These are phyloP conservation scores for Aspergillus carbonarius DNA, from an alignment of 2,329 filamentous ascomycete species.

Conservation along the genomic window DNA sequence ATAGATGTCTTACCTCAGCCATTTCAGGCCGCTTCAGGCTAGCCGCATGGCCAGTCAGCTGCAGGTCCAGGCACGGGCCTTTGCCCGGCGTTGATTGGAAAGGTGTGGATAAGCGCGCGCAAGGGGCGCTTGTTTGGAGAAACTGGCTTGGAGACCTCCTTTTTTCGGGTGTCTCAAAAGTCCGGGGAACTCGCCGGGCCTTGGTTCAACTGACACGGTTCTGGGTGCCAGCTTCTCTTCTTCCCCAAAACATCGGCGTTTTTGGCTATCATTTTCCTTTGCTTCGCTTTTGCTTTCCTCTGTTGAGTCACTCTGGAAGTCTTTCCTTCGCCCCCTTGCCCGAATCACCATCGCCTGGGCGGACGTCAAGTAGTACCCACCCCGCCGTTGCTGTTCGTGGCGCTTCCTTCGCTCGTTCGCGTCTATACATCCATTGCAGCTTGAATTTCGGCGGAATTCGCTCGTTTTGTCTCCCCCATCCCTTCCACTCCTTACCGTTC, in stretches of 20 bases:
- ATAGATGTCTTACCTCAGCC: background rate
- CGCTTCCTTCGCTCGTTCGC: conserved; percentile 15
- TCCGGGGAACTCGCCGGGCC: conserved; percentile 27
- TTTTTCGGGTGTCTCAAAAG: conserved; percentile 28
- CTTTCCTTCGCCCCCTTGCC: conserved; percentile 25
- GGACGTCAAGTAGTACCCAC: conserved; percentile 8
- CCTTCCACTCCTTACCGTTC: conserved; percentile 2
- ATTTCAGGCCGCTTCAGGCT: background rate
- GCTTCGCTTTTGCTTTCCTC: conserved; percentile 13
- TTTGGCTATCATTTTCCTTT: conserved; percentile 10
- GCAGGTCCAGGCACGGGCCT: conserved; percentile 19
- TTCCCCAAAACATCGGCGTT: conserved; percentile 8
- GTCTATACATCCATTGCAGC: conserved; percentile 7
- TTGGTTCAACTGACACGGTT: conserved; percentile 15
- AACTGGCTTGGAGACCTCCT: conserved; percentile 27
- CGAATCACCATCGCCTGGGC: conserved; percentile 22
- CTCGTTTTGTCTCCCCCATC: conserved; percentile 3
- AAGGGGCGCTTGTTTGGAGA: conserved; percentile 39
- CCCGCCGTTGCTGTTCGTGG: conserved; percentile 20
- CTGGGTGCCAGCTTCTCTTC: conserved; percentile 15
- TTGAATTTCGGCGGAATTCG: conserved; percentile 6
- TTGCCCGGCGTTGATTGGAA: conserved; percentile 4
- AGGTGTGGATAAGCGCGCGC: conserved; percentile 34
- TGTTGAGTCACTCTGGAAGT: conserved; percentile 29
- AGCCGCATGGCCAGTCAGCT: background rate